These are phyloP conservation scores for Carex arenaria DNA, from an alignment of 202 grass and related monocot species.

Conservation along the genomic window DNA sequence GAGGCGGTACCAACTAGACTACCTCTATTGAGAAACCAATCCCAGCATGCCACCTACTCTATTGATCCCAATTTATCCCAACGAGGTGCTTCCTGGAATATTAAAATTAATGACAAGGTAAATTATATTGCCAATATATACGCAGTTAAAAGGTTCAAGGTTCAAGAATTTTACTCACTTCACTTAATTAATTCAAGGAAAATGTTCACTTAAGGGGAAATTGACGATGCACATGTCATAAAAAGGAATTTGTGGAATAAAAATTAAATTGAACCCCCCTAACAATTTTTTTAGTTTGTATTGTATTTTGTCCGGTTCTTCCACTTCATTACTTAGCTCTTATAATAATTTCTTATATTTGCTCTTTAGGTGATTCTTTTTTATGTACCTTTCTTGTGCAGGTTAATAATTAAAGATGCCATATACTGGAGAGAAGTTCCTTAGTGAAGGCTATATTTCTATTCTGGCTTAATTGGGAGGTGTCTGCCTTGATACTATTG, in stretches of 20 bases:
- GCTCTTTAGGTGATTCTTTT: background rate
- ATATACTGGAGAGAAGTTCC: background rate
- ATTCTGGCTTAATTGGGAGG: background rate
- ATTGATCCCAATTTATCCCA: slow-evolving; percentile 37
- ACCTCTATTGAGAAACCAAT: slow-evolving; percentile 73
- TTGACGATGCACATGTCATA: background rate
- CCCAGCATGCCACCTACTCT: slow-evolving; percentile 27
- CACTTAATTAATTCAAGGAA: background rate
- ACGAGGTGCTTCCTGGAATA: slow-evolving; percentile 63
- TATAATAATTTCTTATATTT: background rate
- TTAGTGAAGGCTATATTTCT: slow-evolving; percentile 15
- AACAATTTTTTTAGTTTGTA: background rate
- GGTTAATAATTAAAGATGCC: slow-evolving; percentile 21
- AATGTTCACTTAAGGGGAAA: background rate
- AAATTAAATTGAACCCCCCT: background rate
- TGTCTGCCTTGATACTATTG: background rate
- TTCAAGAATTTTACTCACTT: background rate
- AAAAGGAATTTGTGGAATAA: background rate
- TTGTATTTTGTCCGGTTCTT: background rate
- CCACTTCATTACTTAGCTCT: background rate
- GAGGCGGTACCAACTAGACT: slow-evolving; percentile 55
- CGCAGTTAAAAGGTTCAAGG: background rate
- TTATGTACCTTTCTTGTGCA: background rate
- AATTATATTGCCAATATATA: slow-evolving; percentile 8
- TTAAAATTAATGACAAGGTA: slow-evolving; percentile 68